Percentiles rank a stretch among this genome's conserved stretches.
Evolutionary conservation across 345 rosid species (phyloP).

Genomic region (Capsella bursapastoris): DNA sequence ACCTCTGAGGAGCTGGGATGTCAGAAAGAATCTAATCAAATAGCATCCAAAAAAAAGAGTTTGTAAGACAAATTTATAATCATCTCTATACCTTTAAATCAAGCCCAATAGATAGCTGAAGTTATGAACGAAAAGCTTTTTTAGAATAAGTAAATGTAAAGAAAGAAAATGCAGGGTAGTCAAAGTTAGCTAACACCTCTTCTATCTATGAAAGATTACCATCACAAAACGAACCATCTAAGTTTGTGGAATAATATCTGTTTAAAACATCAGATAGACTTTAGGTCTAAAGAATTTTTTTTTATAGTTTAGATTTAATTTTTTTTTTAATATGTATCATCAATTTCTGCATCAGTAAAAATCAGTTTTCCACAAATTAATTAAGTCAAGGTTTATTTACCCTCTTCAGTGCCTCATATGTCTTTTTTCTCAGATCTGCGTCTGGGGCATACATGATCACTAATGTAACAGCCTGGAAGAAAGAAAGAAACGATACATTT

Average conservation of each 20-base stretch:
- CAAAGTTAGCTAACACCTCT: slow-evolving; percentile 3
- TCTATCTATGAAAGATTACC: background rate
- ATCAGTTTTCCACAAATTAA: background rate
- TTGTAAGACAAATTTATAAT: slow-evolving; percentile 12
- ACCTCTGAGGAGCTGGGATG: slow-evolving; percentile 65
- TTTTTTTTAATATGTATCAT: background rate
- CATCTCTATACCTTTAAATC: slow-evolving; percentile 4
- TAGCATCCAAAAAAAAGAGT: slow-evolving; percentile 3
- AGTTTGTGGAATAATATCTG: background rate
- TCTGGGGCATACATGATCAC: slow-evolving; percentile 63
- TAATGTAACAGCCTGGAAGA: slow-evolving; percentile 60
- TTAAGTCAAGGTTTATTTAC: slow-evolving; percentile 44
- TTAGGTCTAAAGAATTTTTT: background rate
- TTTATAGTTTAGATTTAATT: too few relatives aligned
- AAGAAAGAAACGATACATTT: slow-evolving; percentile 16
- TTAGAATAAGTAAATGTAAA: background rate
- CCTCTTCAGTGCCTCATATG: slow-evolving; percentile 77
- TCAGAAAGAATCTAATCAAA: slow-evolving; percentile 73
- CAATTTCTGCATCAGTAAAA: slow-evolving; percentile 11
- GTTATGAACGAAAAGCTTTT: background rate
- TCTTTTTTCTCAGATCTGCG: slow-evolving; percentile 61
- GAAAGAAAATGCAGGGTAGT: slow-evolving; percentile 1
- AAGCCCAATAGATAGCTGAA: background rate
- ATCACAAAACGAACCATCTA: background rate
- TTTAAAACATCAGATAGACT: background rate